Evolutionary conservation across 1,284 basidiomycete genomes (phyloP).

Genomic region (Puccinia triticina): DNA sequence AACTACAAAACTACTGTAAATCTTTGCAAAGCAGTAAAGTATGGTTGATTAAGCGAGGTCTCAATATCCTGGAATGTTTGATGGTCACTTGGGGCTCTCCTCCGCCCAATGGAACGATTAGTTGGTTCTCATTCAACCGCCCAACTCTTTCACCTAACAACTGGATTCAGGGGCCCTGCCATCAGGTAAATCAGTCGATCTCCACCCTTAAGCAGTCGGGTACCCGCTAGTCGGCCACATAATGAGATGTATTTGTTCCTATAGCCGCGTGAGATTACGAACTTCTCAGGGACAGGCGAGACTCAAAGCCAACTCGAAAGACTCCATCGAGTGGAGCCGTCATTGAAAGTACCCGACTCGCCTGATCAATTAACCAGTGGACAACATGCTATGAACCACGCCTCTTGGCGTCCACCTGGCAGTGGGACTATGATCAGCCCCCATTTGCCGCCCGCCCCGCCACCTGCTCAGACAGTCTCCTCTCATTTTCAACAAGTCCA

Average conservation of each 20-base stretch:
- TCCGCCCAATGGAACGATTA: slow-evolving; percentile 32
- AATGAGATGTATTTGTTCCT: background rate
- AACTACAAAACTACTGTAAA: slow-evolving; percentile 35
- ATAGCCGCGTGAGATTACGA: background rate
- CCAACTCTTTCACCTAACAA: slow-evolving; percentile 24
- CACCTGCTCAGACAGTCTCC: background rate
- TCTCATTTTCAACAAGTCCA: slow-evolving; percentile 20
- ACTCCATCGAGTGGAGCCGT: background rate
- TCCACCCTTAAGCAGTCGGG: background rate
- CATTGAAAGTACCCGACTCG: background rate
- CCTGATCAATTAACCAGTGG: background rate
- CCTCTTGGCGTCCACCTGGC: background rate
- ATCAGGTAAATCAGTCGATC: slow-evolving; percentile 16
- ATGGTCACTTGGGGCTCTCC: slow-evolving; percentile 48
- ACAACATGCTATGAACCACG: background rate
- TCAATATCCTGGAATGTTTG: slow-evolving; percentile 43
- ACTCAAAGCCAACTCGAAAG: background rate
- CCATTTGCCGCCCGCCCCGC: background rate
- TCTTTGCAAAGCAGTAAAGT: slow-evolving; percentile 31
- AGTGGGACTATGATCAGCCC: background rate
- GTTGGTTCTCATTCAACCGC: slow-evolving; percentile 37
- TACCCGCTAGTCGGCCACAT: background rate
- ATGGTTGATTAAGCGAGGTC: slow-evolving; percentile 33
- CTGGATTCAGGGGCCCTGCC: slow-evolving; percentile 38
- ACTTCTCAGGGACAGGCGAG: slow-evolving; percentile 8